Conservation (phyloP, 2,329 filamentous ascomycete genomes). For the Ophiocordyceps camponoti-saundersi region DNA sequence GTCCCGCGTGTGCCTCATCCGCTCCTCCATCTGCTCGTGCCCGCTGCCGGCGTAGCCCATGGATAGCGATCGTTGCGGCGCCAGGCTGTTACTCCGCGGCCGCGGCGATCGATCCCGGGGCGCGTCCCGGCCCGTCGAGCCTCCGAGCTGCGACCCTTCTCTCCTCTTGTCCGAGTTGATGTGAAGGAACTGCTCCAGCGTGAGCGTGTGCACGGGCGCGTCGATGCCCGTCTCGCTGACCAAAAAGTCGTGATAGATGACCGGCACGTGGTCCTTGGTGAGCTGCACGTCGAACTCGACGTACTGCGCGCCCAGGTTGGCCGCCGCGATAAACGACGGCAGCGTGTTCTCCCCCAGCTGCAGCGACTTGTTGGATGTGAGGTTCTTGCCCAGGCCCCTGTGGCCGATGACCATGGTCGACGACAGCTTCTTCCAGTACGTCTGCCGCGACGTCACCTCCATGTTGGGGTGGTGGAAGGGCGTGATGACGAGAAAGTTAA, state of each 20-base stretch:
- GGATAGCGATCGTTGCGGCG: conserved; percentile 34
- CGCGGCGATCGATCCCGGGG: conserved; percentile 1
- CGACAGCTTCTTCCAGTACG: conserved; percentile 88
- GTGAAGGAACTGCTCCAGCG: conserved; percentile 87
- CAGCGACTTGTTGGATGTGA: conserved; percentile 64
- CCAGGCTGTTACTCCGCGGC: conserved; percentile 20
- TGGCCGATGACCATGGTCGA: conserved; percentile 70
- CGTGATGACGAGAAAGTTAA: conserved; percentile 91
- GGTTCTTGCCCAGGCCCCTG: conserved; percentile 77
- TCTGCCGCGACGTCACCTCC: conserved; percentile 76
- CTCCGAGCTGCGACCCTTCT: neutral
- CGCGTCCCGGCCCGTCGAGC: neutral
- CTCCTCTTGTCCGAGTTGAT: conserved; percentile 44
- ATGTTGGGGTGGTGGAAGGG: conserved; percentile 90
- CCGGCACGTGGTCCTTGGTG: conserved; percentile 95
- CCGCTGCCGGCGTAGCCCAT: conserved; percentile 31
- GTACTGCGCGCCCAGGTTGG: conserved; percentile 70
- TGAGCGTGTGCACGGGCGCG: conserved; percentile 87
- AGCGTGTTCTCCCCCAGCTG: conserved; percentile 95
- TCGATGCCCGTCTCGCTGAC: conserved; percentile 97
- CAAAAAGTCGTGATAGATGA: conserved; percentile 96
- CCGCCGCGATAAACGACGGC: conserved; percentile 87
- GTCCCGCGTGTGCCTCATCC: conserved; percentile 93
- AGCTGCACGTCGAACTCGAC: conserved; percentile 80
- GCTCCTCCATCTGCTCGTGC: conserved; percentile 41